These are phyloP conservation scores for Zhuliangozyma blackwelliae DNA, from an alignment of 1,139 yeast genomes.

Conservation along the genomic window DNA sequence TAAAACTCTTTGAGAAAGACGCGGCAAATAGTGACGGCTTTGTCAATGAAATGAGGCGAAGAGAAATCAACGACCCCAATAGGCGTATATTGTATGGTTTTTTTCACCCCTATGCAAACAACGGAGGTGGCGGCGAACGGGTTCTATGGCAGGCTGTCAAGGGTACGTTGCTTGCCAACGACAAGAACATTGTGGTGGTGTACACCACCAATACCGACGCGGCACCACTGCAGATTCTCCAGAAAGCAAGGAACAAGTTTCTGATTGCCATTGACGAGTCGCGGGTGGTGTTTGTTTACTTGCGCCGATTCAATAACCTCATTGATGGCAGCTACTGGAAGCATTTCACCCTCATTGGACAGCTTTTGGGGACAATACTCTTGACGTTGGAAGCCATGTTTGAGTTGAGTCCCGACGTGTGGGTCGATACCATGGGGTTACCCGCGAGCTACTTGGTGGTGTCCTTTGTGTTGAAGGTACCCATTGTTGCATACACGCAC, in stretches of 20 bases:
- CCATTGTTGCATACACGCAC: conserved; percentile 84
- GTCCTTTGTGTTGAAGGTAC: conserved; percentile 52
- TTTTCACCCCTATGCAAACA: conserved; percentile 93
- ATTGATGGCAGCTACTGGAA: conserved; percentile 79
- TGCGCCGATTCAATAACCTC: conserved; percentile 51
- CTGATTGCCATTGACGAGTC: conserved; percentile 50
- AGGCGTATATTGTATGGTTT: conserved; percentile 65
- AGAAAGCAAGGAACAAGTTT: conserved; percentile 59
- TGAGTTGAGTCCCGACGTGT: conserved; percentile 78
- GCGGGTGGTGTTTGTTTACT: conserved; percentile 68
- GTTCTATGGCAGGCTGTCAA: conserved; percentile 93
- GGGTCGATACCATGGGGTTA: conserved; percentile 91
- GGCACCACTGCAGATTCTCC: conserved; percentile 50
- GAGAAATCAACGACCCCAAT: conserved; percentile 33
- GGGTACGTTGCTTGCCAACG: conserved; percentile 54
- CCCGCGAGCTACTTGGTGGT: conserved; percentile 73
- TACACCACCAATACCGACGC: conserved; percentile 69
- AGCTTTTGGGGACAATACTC: conserved; percentile 73
- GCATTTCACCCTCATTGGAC: conserved; percentile 77
- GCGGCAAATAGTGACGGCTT: conserved; percentile 20
- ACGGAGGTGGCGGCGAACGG: conserved; percentile 98
- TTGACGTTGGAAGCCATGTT: conserved; percentile 69
- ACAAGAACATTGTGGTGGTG: conserved; percentile 58
- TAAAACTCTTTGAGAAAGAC: conserved; percentile 33
- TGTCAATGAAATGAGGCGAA: conserved; percentile 26